Evolutionary conservation across 2,329 filamentous ascomycete species (phyloP).

Genomic region (Tolypocladium album): DNA sequence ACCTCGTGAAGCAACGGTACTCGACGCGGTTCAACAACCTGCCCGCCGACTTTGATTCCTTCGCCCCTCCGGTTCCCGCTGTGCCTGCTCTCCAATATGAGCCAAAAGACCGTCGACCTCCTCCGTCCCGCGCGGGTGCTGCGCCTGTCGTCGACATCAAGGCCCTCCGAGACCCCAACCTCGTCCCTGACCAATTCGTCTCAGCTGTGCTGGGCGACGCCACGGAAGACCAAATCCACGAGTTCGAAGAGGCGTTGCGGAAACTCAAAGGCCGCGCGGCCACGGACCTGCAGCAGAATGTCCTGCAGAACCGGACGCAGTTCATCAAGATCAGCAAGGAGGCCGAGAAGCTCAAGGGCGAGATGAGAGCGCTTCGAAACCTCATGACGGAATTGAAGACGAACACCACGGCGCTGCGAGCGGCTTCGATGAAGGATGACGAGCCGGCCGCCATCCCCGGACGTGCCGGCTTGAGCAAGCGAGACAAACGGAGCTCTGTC

Average conservation of each 20-base stretch:
- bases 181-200: constrained; percentile 72
- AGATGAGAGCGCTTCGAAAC: constrained; percentile 84
- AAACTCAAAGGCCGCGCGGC: constrained; percentile 70
- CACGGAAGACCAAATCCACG: constrained; percentile 74
- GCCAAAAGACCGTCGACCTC: constrained; percentile 37
- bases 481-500: constrained; percentile 84
- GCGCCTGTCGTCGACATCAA: constrained; percentile 64
- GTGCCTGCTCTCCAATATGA: constrained; percentile 53
- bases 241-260: constrained; percentile 66
- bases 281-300: constrained; percentile 82
- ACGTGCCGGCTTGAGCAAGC: constrained; percentile 50
- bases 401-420: constrained; percentile 56
- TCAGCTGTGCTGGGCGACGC: constrained; percentile 69
- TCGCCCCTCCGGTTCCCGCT: constrained; percentile 62
- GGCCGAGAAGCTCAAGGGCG: constrained; percentile 90
- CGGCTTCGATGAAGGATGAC: constrained; percentile 42
- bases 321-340: constrained; percentile 99
- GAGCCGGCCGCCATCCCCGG: constrained; percentile 37
- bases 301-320: constrained; percentile 93
- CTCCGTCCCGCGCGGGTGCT: constrained; percentile 40
- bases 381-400: constrained; percentile 88
- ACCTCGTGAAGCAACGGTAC: constrained; percentile 89
- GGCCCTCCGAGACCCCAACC: constrained; percentile 66
- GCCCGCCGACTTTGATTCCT: constrained; percentile 57
- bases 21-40: constrained; percentile 82